Conservation (phyloP, 352 stramenopile genomes). For the Saprolegnia diclina region DNA sequence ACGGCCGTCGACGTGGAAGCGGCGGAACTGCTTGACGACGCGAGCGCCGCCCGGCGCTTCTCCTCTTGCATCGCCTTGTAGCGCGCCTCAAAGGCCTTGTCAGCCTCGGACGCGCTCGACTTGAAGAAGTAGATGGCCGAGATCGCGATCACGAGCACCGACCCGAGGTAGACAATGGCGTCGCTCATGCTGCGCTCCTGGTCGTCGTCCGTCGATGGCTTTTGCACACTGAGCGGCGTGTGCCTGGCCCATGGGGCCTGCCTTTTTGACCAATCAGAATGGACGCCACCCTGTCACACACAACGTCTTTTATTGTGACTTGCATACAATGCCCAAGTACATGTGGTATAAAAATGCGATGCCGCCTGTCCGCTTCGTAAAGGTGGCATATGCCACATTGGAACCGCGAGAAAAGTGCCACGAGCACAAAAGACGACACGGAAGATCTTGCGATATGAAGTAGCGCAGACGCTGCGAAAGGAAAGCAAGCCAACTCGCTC, state of each 20-base stretch:
- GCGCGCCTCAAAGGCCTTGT: conserved; percentile 18
- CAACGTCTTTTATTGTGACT: background rate
- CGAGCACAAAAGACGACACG: background rate
- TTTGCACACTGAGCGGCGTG: background rate
- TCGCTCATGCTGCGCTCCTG: conserved; percentile 10
- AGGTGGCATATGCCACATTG: background rate
- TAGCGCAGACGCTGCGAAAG: no score
- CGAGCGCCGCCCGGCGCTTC: conserved; percentile 11
- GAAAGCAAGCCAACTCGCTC: no score
- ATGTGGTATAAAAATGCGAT: background rate
- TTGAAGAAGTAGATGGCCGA: conserved; percentile 16
- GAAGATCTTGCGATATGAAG: no score
- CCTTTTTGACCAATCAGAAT: conserved; percentile 16
- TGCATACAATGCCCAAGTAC: background rate
- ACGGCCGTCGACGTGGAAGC: background rate
- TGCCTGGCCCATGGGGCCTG: background rate
- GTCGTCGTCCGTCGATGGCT: background rate
- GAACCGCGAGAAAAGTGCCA: no score
- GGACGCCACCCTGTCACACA: background rate
- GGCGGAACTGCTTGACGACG: background rate
- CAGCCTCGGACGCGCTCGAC: background rate
- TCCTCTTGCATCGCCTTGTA: conserved; percentile 24
- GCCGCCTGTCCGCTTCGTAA: background rate
- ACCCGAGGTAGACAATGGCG: conserved; percentile 5
- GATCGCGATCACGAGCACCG: conserved; percentile 4